phyloP scores from a whole-genome alignment of 768 basidiomycete genomes.

The Leccinum barrowsii region DNA sequence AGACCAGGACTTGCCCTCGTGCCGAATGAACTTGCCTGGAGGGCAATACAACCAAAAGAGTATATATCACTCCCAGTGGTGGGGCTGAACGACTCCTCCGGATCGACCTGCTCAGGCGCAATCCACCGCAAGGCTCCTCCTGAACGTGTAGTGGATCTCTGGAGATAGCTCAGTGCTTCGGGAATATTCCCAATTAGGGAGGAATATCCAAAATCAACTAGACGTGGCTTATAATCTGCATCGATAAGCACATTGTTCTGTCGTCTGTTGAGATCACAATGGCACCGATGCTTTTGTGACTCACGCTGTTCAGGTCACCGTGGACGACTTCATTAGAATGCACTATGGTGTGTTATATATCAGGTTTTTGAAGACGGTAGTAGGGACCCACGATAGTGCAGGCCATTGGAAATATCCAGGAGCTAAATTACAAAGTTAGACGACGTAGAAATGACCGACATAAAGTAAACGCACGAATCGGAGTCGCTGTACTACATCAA shows the following conservation, averaged over 20 bases:
- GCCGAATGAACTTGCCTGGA: neutral
- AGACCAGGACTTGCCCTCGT: neutral
- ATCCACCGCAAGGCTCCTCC: neutral
- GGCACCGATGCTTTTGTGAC: neutral
- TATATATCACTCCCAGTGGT: neutral
- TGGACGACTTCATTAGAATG: neutral
- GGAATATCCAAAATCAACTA: neutral
- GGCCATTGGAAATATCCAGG: neutral
- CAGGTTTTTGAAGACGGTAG: neutral
- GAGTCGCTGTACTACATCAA: neutral
- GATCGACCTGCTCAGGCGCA: neutral
- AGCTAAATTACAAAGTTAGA: neutral
- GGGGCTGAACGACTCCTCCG: neutral
- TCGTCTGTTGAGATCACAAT: neutral
- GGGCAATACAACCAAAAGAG: neutral
- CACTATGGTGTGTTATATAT: neutral
- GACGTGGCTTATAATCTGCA: neutral
- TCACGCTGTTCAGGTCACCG: neutral
- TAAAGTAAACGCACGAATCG: neutral
- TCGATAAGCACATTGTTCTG: conserved; percentile 5
- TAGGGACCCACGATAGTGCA: neutral
- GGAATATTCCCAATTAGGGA: neutral
- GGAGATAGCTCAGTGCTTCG: neutral
- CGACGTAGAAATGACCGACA: neutral
- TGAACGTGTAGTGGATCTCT: neutral